A percentile compares a stretch with the other conserved stretches of the same genome.
phyloP scores from a whole-genome alignment of 2,329 filamentous ascomycete genomes.

The Colletotrichum caudatum region DNA sequence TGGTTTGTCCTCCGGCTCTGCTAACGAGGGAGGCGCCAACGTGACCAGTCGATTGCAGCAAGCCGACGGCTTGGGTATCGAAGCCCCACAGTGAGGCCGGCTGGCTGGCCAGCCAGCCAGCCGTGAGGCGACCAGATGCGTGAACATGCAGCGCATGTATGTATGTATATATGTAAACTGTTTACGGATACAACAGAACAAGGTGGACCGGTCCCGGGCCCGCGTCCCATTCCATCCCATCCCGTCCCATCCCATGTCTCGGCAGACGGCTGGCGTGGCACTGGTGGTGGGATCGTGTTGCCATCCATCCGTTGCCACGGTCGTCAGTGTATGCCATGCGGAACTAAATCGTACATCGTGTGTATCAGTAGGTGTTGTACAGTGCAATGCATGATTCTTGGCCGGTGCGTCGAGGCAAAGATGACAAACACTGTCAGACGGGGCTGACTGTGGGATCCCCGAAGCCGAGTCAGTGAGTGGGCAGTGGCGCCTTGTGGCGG shows the following conservation, averaged over 20 bases:
- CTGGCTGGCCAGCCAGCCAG: not conserved
- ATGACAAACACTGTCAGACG: not conserved
- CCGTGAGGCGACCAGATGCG: slow-evolving; percentile 1
- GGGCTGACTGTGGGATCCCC: not conserved
- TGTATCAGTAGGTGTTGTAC: no score
- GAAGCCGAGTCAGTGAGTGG: not conserved
- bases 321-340: not conserved
- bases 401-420: not conserved
- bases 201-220: not conserved
- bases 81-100: not conserved
- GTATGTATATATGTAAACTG: no score
- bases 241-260: not conserved
- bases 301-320: not conserved
- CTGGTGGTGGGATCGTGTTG: slow-evolving; percentile 14
- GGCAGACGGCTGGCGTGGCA: slow-evolving; percentile 31
- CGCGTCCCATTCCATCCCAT: not conserved
- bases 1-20: slow-evolving; percentile 5
- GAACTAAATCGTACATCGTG: no score
- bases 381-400: not conserved
- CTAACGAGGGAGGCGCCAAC: slow-evolving; percentile 1
- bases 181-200: not conserved
- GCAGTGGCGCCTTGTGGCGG: not conserved
- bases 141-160: no score
- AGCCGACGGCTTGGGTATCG: not conserved
- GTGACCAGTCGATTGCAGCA: not conserved